These are phyloP conservation scores for Diaporthe nobilis DNA, from an alignment of 2,329 filamentous ascomycete species.

Conservation along the genomic window DNA sequence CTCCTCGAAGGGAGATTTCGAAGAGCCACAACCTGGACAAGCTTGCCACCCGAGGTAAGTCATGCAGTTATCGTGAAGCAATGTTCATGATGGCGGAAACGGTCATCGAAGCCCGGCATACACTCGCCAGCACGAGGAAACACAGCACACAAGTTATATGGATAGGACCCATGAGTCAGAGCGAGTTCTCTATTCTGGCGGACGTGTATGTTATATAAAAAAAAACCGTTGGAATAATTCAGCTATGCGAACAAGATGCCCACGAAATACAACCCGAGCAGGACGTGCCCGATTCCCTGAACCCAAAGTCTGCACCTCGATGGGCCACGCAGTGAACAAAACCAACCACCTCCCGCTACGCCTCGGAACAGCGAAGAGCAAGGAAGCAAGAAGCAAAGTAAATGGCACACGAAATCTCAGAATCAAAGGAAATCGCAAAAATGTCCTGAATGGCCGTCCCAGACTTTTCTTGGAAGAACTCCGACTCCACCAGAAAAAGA, in stretches of 20 bases:
- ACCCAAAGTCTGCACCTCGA: constrained; percentile 12
- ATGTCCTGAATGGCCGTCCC: constrained; percentile 12
- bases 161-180: not conserved
- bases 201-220: not conserved
- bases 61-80: not conserved
- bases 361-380: not conserved
- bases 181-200: constrained; percentile 1
- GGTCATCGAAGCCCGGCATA: not conserved
- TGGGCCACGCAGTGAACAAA: constrained; percentile 19
- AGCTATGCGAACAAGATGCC: constrained; percentile 29
- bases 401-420: constrained; percentile 23
- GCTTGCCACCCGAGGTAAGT: not conserved
- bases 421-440: constrained; percentile 25
- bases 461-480: constrained; percentile 4
- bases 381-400: constrained; percentile 25
- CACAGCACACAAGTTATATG: not conserved
- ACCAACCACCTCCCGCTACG: constrained; percentile 21
- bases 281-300: constrained; percentile 28
- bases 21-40: not conserved
- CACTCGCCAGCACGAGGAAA: not conserved
- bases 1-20: too few relatives aligned
- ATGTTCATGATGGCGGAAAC: not conserved
- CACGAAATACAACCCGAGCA: constrained; percentile 23
- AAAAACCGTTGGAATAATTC: constrained; percentile 17
- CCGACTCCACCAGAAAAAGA: constrained; percentile 27